Percentiles rank a stretch among this genome's conserved stretches.
phyloP scores from a whole-genome alignment of 257 asterid species.

The Salvia hispanica region DNA sequence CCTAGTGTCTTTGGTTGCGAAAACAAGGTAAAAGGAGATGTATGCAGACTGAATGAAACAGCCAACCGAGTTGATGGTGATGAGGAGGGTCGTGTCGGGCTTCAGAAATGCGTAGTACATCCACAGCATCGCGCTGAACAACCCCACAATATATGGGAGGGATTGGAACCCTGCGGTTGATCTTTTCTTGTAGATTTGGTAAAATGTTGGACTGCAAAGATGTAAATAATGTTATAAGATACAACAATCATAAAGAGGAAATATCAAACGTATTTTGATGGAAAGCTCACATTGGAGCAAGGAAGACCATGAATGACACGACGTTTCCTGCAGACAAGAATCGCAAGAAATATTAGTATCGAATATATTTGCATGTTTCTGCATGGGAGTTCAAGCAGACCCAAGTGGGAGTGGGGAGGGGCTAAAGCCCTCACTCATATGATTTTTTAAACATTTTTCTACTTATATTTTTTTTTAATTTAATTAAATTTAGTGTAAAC shows the following conservation, averaged over 20 bases:
- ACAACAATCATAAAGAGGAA: no score
- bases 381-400: constrained; percentile 31
- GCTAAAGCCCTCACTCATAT: no score
- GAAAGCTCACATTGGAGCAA: constrained; percentile 54
- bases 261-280: neutral
- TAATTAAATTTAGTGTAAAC: no score
- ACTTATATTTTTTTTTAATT: no score
- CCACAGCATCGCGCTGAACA: constrained; percentile 73
- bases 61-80: constrained; percentile 67
- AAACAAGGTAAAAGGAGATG: constrained; percentile 51
- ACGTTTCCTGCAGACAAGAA: constrained; percentile 53
- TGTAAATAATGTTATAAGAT: neutral
- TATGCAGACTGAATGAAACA: constrained; percentile 54
- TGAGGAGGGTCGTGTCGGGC: constrained; percentile 59
- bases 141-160: constrained; percentile 52
- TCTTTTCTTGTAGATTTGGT: constrained; percentile 55
- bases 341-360: no score
- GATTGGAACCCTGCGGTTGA: constrained; percentile 66
- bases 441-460: no score
- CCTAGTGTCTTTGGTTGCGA: constrained; percentile 49
- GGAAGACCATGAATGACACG: constrained; percentile 59
- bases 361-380: neutral
- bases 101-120: constrained; percentile 71
- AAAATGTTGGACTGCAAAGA: constrained; percentile 57
- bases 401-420: no score